Percentiles rank a stretch among this genome's conserved stretches.
These are phyloP conservation scores for Colletotrichum horii DNA, from an alignment of 2,329 filamentous ascomycete species.

Conservation along the genomic window DNA sequence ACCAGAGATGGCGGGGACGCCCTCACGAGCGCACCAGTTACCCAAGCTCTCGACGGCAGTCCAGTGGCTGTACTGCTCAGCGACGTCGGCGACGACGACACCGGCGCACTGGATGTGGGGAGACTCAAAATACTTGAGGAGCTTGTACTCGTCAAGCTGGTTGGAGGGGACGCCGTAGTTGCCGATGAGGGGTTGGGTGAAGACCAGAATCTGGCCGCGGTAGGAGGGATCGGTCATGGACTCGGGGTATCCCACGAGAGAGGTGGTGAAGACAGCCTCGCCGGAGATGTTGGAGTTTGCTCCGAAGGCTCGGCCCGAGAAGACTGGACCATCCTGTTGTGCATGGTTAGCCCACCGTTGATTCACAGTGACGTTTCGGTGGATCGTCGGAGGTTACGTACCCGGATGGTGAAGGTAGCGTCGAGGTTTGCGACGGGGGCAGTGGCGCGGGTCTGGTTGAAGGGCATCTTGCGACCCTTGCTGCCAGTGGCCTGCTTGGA, in stretches of 20 bases:
- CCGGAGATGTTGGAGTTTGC: slow-evolving; percentile 96
- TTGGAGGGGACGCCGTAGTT: slow-evolving; percentile 97
- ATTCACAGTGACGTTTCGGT: not conserved
- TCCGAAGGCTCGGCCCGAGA: slow-evolving; percentile 95
- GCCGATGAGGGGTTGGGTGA: slow-evolving; percentile 96
- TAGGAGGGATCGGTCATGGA: slow-evolving; percentile 89
- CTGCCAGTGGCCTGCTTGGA: slow-evolving; percentile 59
- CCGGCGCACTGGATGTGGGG: slow-evolving; percentile 96
- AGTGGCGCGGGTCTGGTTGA: slow-evolving; percentile 61
- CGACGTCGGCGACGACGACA: slow-evolving; percentile 94
- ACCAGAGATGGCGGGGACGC: slow-evolving; percentile 93
- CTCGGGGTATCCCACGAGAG: slow-evolving; percentile 96
- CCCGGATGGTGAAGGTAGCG: slow-evolving; percentile 94
- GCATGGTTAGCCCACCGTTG: slow-evolving; percentile 22
- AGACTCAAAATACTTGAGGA: slow-evolving; percentile 97
- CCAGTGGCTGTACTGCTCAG: slow-evolving; percentile 96
- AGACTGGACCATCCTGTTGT: slow-evolving; percentile 85
- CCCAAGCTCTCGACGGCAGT: slow-evolving; percentile 93
- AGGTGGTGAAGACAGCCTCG: slow-evolving; percentile 98
- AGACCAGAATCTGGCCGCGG: slow-evolving; percentile 94
- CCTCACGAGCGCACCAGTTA: slow-evolving; percentile 95
- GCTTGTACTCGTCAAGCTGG: slow-evolving; percentile 83
- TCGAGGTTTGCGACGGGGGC: slow-evolving; percentile 73
- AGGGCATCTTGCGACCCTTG: slow-evolving; percentile 72
- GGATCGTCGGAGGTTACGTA: slow-evolving; percentile 44